phyloP scores from a whole-genome alignment of 2,329 filamentous ascomycete species.

The Aspergillus felis region DNA sequence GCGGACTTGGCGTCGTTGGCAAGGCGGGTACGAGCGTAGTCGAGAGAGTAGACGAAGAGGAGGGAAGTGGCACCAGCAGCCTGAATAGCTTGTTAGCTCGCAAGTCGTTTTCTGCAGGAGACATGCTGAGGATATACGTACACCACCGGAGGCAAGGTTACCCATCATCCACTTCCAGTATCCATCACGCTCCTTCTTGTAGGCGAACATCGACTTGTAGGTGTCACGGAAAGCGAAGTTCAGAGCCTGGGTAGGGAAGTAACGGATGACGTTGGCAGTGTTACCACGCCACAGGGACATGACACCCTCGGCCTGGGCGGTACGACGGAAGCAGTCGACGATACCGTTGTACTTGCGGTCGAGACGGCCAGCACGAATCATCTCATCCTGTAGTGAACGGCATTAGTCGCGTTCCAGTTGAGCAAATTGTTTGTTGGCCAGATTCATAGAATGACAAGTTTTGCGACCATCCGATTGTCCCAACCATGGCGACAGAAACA shows the following conservation, averaged over 20 bases:
- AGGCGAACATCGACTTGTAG: slow-evolving; percentile 99
- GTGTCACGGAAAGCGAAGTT: slow-evolving; percentile 99
- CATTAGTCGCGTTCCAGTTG: neutral
- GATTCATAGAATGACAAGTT: slow-evolving; percentile 4
- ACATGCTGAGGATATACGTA: slow-evolving; percentile 50
- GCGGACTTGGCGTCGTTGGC: slow-evolving; percentile 99
- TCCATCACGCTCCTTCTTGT: slow-evolving; percentile 99
- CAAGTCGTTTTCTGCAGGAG: slow-evolving; percentile 5
- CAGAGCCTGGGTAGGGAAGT: slow-evolving; percentile 99
- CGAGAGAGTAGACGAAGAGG: slow-evolving; percentile 99
- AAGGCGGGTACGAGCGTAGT: slow-evolving; percentile 99
- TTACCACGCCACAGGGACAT: slow-evolving; percentile 98
- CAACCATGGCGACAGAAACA: neutral
- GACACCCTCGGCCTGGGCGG: slow-evolving; percentile 84
- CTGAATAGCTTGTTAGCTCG: slow-evolving; percentile 39
- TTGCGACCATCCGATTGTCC: slow-evolving; percentile 2
- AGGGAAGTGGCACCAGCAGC: slow-evolving; percentile 99
- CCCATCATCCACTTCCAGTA: slow-evolving; percentile 99
- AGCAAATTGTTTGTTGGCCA: neutral
- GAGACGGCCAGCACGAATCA: slow-evolving; percentile 97
- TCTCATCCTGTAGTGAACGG: slow-evolving; percentile 76
- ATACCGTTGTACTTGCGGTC: slow-evolving; percentile 96
- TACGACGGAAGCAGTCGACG: slow-evolving; percentile 90
- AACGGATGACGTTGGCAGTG: slow-evolving; percentile 99
- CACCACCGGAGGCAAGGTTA: slow-evolving; percentile 99